A percentile compares a stretch with the other conserved stretches of the same genome.
Evolutionary conservation across 2,329 filamentous ascomycete species (phyloP).

Genomic region (Podosphaera aphanis): DNA sequence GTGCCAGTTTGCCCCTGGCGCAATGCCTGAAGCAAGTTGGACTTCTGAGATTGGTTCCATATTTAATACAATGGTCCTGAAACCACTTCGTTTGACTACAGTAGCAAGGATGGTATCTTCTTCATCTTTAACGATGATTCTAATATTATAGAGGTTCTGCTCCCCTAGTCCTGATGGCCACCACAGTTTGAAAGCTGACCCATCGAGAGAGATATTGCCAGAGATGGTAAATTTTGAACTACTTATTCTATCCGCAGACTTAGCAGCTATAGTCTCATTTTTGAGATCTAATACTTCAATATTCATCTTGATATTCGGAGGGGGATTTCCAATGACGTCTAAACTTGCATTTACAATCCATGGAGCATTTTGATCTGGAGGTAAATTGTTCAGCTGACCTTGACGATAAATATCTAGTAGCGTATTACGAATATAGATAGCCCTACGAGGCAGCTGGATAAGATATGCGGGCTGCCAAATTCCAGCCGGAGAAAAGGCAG

Average conservation of each 20-base stretch:
- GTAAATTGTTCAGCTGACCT: constrained; percentile 33
- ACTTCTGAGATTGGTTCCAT: constrained; percentile 27
- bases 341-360: constrained; percentile 39
- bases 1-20: constrained; percentile 35
- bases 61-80: constrained; percentile 38
- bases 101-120: constrained; percentile 18
- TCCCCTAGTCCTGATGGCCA: constrained; percentile 33
- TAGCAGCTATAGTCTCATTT: constrained; percentile 19
- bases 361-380: constrained; percentile 29
- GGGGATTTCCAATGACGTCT: constrained; percentile 28
- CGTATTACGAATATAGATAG: constrained; percentile 26
- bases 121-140: constrained; percentile 22
- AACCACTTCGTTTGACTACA: constrained; percentile 31
- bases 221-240: constrained; percentile 22
- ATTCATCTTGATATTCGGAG: constrained; percentile 20
- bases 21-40: constrained; percentile 29
- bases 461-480: constrained; percentile 36
- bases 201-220: constrained; percentile 22
- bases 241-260: constrained; percentile 19
- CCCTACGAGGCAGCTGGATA: constrained; percentile 24
- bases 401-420: constrained; percentile 34
- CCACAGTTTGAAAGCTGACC: constrained; percentile 28
- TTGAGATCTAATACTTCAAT: constrained; percentile 24
- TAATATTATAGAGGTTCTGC: constrained; percentile 33
- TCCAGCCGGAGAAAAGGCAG: constrained; percentile 36